These are phyloP conservation scores for Paracoccidioides lutzii DNA, from an alignment of 2,329 filamentous ascomycete species.

Conservation along the genomic window DNA sequence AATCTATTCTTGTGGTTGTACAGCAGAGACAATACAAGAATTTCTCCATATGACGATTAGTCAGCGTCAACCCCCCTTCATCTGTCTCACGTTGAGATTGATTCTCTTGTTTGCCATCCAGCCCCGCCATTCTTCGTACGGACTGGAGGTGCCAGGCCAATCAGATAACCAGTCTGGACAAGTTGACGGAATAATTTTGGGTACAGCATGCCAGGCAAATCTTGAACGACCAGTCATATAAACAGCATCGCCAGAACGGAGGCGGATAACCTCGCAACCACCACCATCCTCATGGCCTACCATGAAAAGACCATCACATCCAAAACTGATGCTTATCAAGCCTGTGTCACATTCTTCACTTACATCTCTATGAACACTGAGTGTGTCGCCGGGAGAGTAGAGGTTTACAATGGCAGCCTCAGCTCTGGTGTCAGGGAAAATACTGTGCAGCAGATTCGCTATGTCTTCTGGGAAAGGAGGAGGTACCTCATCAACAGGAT, in stretches of 20 bases:
- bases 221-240: slow-evolving; percentile 74
- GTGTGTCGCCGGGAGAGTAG: slow-evolving; percentile 78
- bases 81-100: slow-evolving; percentile 87
- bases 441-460: slow-evolving; percentile 48
- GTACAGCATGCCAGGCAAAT: slow-evolving; percentile 92
- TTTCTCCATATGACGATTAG: background rate
- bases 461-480: slow-evolving; percentile 66
- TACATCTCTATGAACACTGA: slow-evolving; percentile 88
- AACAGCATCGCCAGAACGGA: slow-evolving; percentile 76
- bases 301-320: slow-evolving; percentile 82
- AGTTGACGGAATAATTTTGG: slow-evolving; percentile 66
- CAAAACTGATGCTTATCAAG: slow-evolving; percentile 73
- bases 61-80: slow-evolving; percentile 35
- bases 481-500: slow-evolving; percentile 52
- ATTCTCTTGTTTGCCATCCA: slow-evolving; percentile 85
- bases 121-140: slow-evolving; percentile 58
- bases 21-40: background rate
- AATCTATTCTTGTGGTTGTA: background rate
- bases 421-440: slow-evolving; percentile 66
- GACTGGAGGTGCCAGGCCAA: slow-evolving; percentile 50
- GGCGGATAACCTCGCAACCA: slow-evolving; percentile 40
- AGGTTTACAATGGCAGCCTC: slow-evolving; percentile 92
- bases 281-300: slow-evolving; percentile 50
- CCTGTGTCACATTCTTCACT: slow-evolving; percentile 70
- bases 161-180: slow-evolving; percentile 61